Base-by-base conservation (phyloP, 495 filamentous ascomycete species). In the Penicillium cinerascens region DNA sequence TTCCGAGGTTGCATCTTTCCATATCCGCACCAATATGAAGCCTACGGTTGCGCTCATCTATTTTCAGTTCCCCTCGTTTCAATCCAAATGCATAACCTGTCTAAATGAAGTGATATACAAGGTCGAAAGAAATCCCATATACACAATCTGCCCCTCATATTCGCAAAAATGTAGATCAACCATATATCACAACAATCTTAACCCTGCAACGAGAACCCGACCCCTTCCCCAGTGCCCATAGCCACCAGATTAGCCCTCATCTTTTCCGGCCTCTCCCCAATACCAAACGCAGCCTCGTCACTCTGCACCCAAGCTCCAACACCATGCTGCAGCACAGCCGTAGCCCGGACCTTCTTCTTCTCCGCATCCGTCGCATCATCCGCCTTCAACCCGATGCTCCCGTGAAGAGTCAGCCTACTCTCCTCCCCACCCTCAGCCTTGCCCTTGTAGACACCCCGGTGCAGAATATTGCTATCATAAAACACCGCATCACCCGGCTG, bases 401-500 rank as follows among this genome's bases (percentile, higher is more conserved):
- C 89, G 75, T 95, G 89, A 70, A 92, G 60, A 60, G 89, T 95
- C 72, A 88, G 72, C 52, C 89, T 68, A 66, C 87, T 84, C 60
- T 72, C 78, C n/a, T 51, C 58, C 0, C 62, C 70, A 4, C 74
- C 69, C 41, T 68, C 73, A 11, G 42, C 48, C 47, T 72, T 77
- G 4, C 52, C 63, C 58, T 68, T 61, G 60, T 95, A 95, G n/a
- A 85, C 80, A 0, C 87, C 89, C 1, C 89, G 77, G 50, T 95
- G 89, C 63, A 92, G 53, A 46, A 95, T 92, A 70, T 95, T 92
- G 54, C 89, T 92, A 68, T 95, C 82, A 63, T 95, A 92, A 61
- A 95, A 95, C 33, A 87, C 86, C 7, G 85, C 77, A 65, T 92
- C 89, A 0, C 89, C 89, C 0, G 87, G 73, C 58, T 81, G 67